Base-by-base conservation (phyloP, 192 early-diverging fungal genomes). In the Diversispora eburnea region DNA sequence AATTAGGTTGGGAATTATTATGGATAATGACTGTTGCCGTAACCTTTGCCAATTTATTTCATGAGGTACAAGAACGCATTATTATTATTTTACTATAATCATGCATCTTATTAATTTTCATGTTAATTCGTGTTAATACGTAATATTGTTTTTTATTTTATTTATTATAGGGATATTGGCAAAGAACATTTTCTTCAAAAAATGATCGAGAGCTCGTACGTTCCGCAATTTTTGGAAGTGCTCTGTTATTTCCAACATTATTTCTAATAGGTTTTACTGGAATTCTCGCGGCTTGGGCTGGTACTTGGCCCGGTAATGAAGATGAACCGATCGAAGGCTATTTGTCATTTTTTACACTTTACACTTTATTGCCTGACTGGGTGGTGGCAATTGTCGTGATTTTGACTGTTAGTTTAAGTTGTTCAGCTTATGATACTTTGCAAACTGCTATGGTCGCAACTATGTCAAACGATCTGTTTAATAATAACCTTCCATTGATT, bases 351-450 rank as follows among this genome's bases (percentile, higher is more conserved):
- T 90, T 90, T 72, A 80, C 85, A 0, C 67, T 90, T 10, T 77
- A 86, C 33, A 77, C 77, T 2, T 78, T 82, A 45, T 78, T 87
- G 45, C 66, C 84, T 25, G 80, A 75, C 5, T 90, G 88, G 88
- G 79, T 89, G 5, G 78, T 77, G 0, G 86, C 83, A 12, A 67
- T 90, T 39, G 84, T 84, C 9, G 61, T 90, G 13, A 75, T 90
- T 25, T 74, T 90, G 56, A 76, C 80, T 8, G 86, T 84, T 0
- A 81, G 86, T 19, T 78, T 90, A 49, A 81, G 82, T 67, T 89
- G 88, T 78, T 88, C 86, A 20, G 81, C 87, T n/a, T 82, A 85
- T 45, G 88, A 90, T 69, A 89, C 88, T 3, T 79, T 90, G 69
- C 87, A 88, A 69, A 83, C 79, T 9, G 88, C 86, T 25, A 75